Base-by-base conservation (phyloP, 192 early-diverging fungal genomes). In the Dissophora globulifera region DNA sequence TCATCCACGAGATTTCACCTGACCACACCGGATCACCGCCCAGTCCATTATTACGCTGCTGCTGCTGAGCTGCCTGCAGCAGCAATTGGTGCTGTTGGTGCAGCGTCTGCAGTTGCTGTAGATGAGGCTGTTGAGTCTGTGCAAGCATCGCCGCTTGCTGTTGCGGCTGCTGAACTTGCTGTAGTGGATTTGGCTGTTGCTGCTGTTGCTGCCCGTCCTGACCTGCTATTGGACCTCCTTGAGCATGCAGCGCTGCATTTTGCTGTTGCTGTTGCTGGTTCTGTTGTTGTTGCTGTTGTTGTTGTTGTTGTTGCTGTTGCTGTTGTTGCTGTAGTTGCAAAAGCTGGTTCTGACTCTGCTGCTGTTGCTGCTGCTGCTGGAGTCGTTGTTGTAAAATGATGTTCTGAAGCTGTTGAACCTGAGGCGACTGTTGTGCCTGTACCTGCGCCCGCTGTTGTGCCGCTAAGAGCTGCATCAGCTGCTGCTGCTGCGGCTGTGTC, bases 1-100 rank as follows among this genome's bases (percentile, higher is more conserved):
- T 47, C 48, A 60, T 75, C 71, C 71, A 75, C 6, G 71, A 45
- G 5, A 75, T 40, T n/a, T 75, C 71, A 17, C 71, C 71, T 10
- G 71, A 53, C 71, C 71, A 75, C 3, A 75, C 50, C 0, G 71
- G 71, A 3, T 75, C 71, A n/a, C 50, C 27, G 0, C 71, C 71
- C 5, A 75, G 23, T 3, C 71, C 71, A 25, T 57, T 53, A 22
- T 30, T 30, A 23, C 55, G 61, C 8, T 74, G 69, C 47, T 64
- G 60, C 13, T 64, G 48, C 25, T 74, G 69, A 23, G 69, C 58
- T 35, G 17, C 47, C 29, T 74, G 69, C 3, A 74, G 38, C 20
- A 64, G 33, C 9, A 58, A 13, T 25, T 64, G 69, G 10, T 74
- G 69, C 47, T 74, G 69, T 1, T 71, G 69, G 10, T 71, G 69